phyloP scores from a whole-genome alignment of 495 filamentous ascomycete genomes.

The Amniculicola lignicola region DNA sequence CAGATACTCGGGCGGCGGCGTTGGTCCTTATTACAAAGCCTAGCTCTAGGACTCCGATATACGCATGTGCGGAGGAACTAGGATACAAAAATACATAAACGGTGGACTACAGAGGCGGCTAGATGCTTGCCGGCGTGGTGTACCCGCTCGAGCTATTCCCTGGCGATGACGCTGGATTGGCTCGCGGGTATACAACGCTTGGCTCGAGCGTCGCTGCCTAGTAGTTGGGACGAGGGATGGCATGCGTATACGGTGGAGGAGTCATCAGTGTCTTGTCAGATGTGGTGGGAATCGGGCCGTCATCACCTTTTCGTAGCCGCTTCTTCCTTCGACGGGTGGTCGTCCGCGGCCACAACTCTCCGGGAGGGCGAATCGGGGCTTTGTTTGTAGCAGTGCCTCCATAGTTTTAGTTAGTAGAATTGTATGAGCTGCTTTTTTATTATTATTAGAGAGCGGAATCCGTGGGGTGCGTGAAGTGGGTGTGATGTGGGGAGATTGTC shows the following conservation, averaged over 20 bases:
- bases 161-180: too few species aligned
- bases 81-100: too few species aligned
- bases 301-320: too few species aligned
- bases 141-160: conserved; percentile 28
- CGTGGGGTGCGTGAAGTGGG: too few species aligned
- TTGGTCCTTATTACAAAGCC: conserved; percentile 31
- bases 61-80: conserved; percentile 29
- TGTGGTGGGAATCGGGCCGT: conserved; percentile 12
- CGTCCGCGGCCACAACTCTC: conserved; percentile 20
- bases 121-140: conserved; percentile 29
- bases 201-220: conserved; percentile 36
- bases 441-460: too few species aligned
- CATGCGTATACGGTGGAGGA: conserved; percentile 29
- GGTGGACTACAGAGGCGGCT: conserved; percentile 30
- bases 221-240: conserved; percentile 12
- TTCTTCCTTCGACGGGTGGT: conserved; percentile 33
- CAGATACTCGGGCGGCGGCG: conserved; percentile 3
- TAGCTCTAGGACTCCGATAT: conserved; percentile 32
- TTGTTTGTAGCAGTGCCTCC: background rate
- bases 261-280: conserved; percentile 26
- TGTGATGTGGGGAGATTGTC: too few species aligned
- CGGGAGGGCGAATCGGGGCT: conserved; percentile 29
- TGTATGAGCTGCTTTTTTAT: too few species aligned
- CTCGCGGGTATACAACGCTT: conserved; percentile 12
- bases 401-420: conserved; percentile 3